Base-by-base conservation (phyloP, 768 basidiomycete species). In the Tricholomella constricta region DNA sequence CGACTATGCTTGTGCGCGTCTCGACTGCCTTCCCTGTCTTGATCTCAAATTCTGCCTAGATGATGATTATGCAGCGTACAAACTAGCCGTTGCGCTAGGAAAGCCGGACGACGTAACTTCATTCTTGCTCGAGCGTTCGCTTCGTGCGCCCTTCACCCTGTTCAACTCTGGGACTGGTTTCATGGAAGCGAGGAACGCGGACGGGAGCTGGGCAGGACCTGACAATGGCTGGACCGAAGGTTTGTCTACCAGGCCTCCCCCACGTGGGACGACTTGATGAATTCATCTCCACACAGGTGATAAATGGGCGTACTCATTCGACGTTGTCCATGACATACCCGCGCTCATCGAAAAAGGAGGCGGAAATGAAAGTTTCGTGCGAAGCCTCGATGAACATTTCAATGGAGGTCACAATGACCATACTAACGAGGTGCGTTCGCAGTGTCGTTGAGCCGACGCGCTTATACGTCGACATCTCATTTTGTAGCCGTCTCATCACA, bases 151-250 rank as follows among this genome's bases (percentile, higher is more conserved):
- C 0, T 86, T 84, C 63, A 79, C 77, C 0, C 67, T 93, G 11
- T 94, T 80, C 72, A 93, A 92, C 60, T 52, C 73, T 11, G 72
- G 70, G 1, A 89, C 86, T 0, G 86, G 87, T 1, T 92, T 92
- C 63, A 91, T 94, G 87, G 89, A 92, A 62, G 90, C 89, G 1
- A 77, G 86, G 42, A 84, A 86, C 50, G 75, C 75, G 12, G 77
- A 80, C 60, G 89, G 89, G 0, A 68, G 74, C 10, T 91, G 86
- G 85, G 89, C 89, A 3, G 88, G 91, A 8, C 77, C 78, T 8
- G 77, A 81, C 54, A 75, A 69, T 11, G 91, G 91, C 0, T 94
- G 89, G 87, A 93, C 91, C 1, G 91, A 94, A 66, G 91, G 90
- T 75, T 19, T 2, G 64, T 41, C 32, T 26, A 15, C n/a, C 29